Evolutionary conservation across 106 monocot species (phyloP).

Genomic region (Platanthera guangdongensis): DNA sequence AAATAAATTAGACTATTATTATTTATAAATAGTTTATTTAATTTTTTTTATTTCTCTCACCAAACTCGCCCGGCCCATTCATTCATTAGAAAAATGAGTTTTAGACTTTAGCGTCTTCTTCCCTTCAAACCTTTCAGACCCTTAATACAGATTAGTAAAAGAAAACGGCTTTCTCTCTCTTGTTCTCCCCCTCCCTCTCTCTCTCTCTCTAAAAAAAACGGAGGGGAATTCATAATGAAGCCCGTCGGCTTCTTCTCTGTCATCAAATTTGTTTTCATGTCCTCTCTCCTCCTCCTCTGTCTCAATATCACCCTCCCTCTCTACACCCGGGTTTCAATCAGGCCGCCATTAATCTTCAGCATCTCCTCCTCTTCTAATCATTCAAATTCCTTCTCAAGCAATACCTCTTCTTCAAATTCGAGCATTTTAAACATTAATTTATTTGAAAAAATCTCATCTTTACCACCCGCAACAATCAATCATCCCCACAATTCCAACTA

Average conservation of each 20-base stretch:
- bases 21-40: no score
- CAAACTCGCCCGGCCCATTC: no score
- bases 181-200: not conserved
- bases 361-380: not conserved
- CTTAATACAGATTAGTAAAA: no score
- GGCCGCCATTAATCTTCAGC: not conserved
- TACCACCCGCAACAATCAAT: not conserved
- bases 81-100: no score
- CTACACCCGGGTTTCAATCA: not conserved
- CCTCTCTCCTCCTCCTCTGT: not conserved
- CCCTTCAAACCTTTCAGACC: no score
- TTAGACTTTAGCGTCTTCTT: no score
- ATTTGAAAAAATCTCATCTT: no score
- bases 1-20: no score
- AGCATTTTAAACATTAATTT: no score
- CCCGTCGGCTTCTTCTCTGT: not conserved
- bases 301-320: not conserved
- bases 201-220: not conserved
- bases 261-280: not conserved
- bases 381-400: not conserved
- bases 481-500: no score
- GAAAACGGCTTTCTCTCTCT: not conserved
- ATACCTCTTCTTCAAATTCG: not conserved
- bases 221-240: not conserved
- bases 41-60: no score